These are phyloP conservation scores for Sphaerulina populicola DNA, from an alignment of 2,329 filamentous ascomycete genomes.

Conservation along the genomic window DNA sequence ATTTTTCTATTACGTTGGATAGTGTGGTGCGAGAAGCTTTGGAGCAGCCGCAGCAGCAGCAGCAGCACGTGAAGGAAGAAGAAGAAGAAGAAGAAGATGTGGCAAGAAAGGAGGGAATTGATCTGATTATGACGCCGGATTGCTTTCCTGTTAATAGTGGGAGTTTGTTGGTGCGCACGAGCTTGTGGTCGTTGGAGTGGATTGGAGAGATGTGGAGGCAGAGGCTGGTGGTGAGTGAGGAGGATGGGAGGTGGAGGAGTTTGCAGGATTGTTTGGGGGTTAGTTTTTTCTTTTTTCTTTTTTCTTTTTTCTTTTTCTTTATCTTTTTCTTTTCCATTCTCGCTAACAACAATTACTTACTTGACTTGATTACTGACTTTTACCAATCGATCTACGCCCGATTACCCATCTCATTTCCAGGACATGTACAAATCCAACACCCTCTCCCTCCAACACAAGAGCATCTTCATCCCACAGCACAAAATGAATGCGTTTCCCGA, in stretches of 20 bases:
- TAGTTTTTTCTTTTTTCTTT: too few species aligned
- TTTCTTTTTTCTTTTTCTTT: too few species aligned
- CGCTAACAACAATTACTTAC: too few species aligned
- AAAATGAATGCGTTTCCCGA: conserved; percentile 35
- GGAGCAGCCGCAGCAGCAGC: conserved; percentile 14
- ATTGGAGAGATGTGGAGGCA: conserved; percentile 27
- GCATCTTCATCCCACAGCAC: conserved; percentile 29
- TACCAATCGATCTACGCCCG: too few species aligned
- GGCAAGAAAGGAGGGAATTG: conserved; percentile 25
- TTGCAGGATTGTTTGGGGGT: conserved; percentile 1
- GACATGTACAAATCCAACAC: conserved; percentile 24
- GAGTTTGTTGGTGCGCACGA: conserved; percentile 32
- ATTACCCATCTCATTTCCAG: conserved; percentile 19
- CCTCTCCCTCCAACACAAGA: conserved; percentile 5
- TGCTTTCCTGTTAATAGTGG: conserved; percentile 35
- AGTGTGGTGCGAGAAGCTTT: conserved; percentile 34
- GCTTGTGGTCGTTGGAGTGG: conserved; percentile 32
- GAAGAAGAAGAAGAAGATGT: not conserved
- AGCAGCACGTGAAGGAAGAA: too few species aligned
- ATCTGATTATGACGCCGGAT: conserved; percentile 35
- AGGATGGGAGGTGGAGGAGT: conserved; percentile 29
- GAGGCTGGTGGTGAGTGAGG: conserved; percentile 21
- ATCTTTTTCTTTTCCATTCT: too few species aligned
- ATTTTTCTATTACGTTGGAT: conserved; percentile 32
- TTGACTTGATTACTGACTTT: too few species aligned